A percentile compares a stretch with the other conserved stretches of the same genome.
Conservation (phyloP, 2,329 filamentous ascomycete species). For the Fusarium virguliforme region DNA sequence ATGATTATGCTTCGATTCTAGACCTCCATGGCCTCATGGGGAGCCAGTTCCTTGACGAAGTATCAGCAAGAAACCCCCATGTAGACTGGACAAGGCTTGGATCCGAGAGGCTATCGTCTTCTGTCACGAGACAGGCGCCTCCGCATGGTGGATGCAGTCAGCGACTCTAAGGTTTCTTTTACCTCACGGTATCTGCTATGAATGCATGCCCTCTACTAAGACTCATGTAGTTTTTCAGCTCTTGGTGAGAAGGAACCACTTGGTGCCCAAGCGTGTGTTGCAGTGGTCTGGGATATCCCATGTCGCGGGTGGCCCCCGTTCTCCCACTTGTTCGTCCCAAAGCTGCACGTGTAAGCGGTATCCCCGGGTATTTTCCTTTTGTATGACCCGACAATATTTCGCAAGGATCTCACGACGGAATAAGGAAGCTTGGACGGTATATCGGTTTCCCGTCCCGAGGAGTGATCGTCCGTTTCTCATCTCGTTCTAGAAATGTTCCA, state of each 20-base stretch:
- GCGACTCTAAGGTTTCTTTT: not conserved
- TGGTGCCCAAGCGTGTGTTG: not conserved
- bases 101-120: not conserved
- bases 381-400: not conserved
- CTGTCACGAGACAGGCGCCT: not conserved
- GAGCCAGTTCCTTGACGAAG: not conserved
- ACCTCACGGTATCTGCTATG: constrained; percentile 1
- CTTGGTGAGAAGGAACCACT: not conserved
- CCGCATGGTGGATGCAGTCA: not conserved
- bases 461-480: not conserved
- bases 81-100: not conserved
- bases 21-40: not conserved
- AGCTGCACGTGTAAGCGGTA: not conserved
- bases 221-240: not conserved
- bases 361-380: not conserved
- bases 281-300: not conserved
- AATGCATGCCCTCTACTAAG: not conserved
- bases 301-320: not conserved
- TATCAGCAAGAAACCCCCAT: too few relatives aligned
- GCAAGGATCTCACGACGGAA: not conserved
- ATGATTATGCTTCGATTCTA: constrained; percentile 1
- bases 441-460: constrained; percentile 10
- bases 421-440: not conserved
- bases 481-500: not conserved
- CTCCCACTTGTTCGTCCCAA: not conserved